Conservation (phyloP, 1,284 basidiomycete genomes). For the Phenoliferia sp. region DNA sequence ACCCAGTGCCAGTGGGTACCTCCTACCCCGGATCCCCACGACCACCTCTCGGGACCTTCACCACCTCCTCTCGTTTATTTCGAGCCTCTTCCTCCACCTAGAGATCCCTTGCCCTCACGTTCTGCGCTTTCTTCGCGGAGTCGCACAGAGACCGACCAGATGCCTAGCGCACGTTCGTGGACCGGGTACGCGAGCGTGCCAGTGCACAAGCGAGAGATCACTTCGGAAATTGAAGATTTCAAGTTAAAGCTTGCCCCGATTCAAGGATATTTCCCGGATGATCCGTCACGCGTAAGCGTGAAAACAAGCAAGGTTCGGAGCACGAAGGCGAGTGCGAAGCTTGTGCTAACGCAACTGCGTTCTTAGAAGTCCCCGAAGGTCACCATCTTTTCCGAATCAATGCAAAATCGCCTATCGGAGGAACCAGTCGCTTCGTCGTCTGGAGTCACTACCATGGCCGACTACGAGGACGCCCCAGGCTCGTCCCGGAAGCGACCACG, state of each 20-base stretch:
- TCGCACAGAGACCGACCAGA: neutral
- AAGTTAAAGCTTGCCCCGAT: neutral
- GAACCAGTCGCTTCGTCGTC: neutral
- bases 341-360: neutral
- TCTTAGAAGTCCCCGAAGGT: neutral
- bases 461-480: neutral
- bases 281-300: neutral
- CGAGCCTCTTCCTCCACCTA: slow-evolving; percentile 6
- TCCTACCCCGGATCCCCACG: too few species aligned
- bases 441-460: neutral
- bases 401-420: neutral
- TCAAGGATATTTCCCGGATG: neutral
- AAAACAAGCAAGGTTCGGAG: neutral
- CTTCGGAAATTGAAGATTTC: neutral
- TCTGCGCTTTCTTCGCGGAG: neutral
- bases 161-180: neutral
- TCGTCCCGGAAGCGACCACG: slow-evolving; percentile 13
- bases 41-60: slow-evolving; percentile 2
- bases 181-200: neutral
- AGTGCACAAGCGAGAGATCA: neutral
- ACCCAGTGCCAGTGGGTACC: too few species aligned
- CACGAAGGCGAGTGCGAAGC: neutral
- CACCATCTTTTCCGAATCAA: neutral
- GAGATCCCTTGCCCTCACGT: neutral
- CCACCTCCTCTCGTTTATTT: neutral